Conservation (phyloP, 2,329 filamentous ascomycete species). For the Aspergillaceae sp. region DNA sequence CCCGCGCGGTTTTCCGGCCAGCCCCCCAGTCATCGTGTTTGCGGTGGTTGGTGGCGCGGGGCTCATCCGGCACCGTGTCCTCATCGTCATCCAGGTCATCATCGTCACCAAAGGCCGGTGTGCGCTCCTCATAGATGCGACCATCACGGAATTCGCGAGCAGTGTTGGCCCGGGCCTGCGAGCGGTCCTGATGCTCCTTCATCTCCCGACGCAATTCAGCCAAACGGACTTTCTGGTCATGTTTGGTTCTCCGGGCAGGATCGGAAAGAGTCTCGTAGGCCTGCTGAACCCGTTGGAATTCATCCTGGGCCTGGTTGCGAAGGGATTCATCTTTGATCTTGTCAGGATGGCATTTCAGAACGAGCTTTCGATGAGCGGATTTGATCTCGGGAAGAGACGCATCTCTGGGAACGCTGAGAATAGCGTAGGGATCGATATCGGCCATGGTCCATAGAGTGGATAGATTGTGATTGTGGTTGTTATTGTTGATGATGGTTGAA, state of each 20-base stretch:
- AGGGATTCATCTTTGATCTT: conserved; percentile 71
- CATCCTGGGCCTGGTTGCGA: conserved; percentile 69
- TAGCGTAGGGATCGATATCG: conserved; percentile 65
- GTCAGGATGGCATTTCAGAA: conserved; percentile 83
- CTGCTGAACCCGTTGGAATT: conserved; percentile 87
- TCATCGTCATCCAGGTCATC: conserved; percentile 34
- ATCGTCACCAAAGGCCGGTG: conserved; percentile 17
- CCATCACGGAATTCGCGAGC: conserved; percentile 34
- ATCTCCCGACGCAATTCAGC: conserved; percentile 54
- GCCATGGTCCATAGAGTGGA: too few relatives aligned
- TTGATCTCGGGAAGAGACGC: conserved; percentile 66
- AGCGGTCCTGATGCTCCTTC: conserved; percentile 25
- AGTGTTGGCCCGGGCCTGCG: conserved; percentile 12
- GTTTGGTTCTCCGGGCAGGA: conserved; percentile 60
- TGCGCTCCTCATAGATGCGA: conserved; percentile 37
- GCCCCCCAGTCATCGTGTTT: conserved; percentile 30
- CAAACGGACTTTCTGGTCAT: conserved; percentile 67
- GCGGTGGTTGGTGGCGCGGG: conserved; percentile 13
- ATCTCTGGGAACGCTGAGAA: conserved; percentile 64
- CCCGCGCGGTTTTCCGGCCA: conserved; percentile 10
- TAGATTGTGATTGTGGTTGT: too few relatives aligned
- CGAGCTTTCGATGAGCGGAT: conserved; percentile 72
- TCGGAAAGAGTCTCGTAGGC: conserved; percentile 87
- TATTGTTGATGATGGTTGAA: neutral
- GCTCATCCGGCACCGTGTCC: conserved; percentile 22